These are phyloP conservation scores for Diaporthe sp. DNA, from an alignment of 2,329 filamentous ascomycete genomes.

Conservation along the genomic window DNA sequence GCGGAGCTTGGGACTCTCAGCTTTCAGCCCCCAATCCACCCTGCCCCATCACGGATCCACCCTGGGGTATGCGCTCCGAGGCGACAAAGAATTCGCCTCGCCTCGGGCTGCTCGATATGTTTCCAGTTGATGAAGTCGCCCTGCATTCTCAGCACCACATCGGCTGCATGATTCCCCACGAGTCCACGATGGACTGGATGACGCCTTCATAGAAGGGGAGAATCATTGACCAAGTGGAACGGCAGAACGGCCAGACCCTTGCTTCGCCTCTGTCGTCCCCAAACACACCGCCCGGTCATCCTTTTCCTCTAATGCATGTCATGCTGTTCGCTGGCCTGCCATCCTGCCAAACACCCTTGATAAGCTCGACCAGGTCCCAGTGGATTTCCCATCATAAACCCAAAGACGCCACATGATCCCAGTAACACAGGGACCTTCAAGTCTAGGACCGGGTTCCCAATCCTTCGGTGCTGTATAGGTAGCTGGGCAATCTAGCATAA, in stretches of 20 bases:
- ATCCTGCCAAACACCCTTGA: background rate
- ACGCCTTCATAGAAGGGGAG: background rate
- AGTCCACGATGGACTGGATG: background rate
- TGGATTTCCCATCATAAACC: background rate
- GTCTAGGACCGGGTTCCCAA: background rate
- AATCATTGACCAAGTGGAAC: background rate
- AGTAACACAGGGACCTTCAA: background rate
- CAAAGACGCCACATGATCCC: constrained; percentile 1
- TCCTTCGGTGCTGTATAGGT: background rate
- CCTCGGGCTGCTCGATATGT: background rate
- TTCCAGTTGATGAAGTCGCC: constrained; percentile 26
- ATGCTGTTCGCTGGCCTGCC: background rate
- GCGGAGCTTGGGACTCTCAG: background rate
- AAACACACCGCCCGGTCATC: constrained; percentile 9
- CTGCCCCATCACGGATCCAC: background rate
- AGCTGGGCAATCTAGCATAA: too few relatives aligned
- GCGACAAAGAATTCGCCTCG: constrained; percentile 4
- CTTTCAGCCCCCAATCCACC: constrained; percentile 17
- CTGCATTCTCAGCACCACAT: constrained; percentile 14
- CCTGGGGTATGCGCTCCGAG: constrained; percentile 7
- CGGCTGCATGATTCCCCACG: background rate
- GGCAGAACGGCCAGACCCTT: background rate
- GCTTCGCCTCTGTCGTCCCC: background rate
- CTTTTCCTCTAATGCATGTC: background rate
- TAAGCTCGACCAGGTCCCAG: background rate